These are phyloP conservation scores for Nicotiana tomentosiformis DNA, from an alignment of 257 asterid species.

Conservation along the genomic window DNA sequence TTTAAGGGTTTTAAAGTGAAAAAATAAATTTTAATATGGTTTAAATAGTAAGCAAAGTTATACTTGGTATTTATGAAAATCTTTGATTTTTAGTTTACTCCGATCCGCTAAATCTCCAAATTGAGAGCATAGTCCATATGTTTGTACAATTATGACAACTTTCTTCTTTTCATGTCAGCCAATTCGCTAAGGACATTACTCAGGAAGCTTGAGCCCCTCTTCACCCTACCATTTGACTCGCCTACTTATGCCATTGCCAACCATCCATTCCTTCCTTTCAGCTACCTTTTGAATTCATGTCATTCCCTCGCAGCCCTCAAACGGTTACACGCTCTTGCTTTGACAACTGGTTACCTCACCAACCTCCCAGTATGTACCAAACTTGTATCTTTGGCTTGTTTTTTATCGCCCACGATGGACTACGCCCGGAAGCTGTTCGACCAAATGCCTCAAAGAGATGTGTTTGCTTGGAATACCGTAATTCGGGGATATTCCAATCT, in stretches of 20 bases:
- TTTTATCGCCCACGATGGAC: not conserved
- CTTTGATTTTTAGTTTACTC: no score
- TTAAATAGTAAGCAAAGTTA: no score
- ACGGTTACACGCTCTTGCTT: conserved; percentile 1
- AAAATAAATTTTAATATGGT: no score
- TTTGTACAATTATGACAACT: not conserved
- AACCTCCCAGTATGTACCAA: conserved; percentile 8
- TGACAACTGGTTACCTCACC: conserved; percentile 10
- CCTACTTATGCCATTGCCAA: not conserved
- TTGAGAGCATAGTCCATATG: not conserved
- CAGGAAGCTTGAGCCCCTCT: not conserved
- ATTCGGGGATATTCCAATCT: conserved; percentile 17
- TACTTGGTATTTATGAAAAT: no score
- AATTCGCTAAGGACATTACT: not conserved
- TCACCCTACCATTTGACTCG: not conserved
- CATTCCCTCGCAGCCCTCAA: conserved; percentile 10
- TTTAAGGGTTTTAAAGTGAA: no score
- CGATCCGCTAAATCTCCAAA: not conserved
- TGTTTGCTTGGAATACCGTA: conserved; percentile 12
- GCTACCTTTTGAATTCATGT: conserved; percentile 9
- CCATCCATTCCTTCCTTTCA: not conserved
- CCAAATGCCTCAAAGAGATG: conserved; percentile 12
- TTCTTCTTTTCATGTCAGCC: not conserved
- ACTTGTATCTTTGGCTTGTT: not conserved
- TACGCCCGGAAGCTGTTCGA: conserved; percentile 17